A percentile compares a stretch with the other conserved stretches of the same genome.
Conservation (phyloP, 345 rosid species). For the Rubroshorea leprosula region DNA sequence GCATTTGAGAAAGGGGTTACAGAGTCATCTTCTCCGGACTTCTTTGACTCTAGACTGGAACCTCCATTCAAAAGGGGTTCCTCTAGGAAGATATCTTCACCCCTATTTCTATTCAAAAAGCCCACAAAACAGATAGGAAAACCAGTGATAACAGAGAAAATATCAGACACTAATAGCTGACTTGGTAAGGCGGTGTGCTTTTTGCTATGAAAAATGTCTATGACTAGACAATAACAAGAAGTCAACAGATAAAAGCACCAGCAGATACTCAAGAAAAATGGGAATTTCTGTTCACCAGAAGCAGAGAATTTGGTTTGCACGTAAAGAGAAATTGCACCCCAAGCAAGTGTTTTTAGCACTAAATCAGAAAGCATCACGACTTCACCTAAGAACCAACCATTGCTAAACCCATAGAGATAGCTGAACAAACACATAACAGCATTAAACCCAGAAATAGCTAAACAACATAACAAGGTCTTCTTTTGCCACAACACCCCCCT, state of each 20-base stretch:
- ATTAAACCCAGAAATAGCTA: constrained; percentile 46
- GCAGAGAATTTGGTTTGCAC: constrained; percentile 21
- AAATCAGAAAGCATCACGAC: background rate
- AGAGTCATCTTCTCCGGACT: constrained; percentile 29
- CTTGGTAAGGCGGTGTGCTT: constrained; percentile 21
- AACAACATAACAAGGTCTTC: constrained; percentile 38
- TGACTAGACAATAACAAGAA: constrained; percentile 53
- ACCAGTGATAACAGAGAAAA: constrained; percentile 30
- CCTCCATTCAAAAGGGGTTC: constrained; percentile 29
- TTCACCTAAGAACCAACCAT: constrained; percentile 39
- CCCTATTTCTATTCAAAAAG: constrained; percentile 27
- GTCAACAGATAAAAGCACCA: constrained; percentile 47
- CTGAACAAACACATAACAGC: constrained; percentile 36
- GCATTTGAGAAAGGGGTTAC: too few species aligned
- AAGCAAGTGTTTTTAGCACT: constrained; percentile 1
- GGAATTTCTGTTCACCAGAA: constrained; percentile 30
- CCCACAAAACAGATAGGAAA: constrained; percentile 46
- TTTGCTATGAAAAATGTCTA: constrained; percentile 45
- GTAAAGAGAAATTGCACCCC: constrained; percentile 29
- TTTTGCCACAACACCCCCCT: constrained; percentile 27
- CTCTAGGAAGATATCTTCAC: constrained; percentile 29
- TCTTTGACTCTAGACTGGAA: constrained; percentile 15
- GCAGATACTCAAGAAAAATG: constrained; percentile 53
- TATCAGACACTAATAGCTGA: constrained; percentile 33
- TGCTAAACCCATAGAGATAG: too few species aligned